Evolutionary conservation across 2,329 filamentous ascomycete species (phyloP).

Genomic region (Arthroderma sp.): DNA sequence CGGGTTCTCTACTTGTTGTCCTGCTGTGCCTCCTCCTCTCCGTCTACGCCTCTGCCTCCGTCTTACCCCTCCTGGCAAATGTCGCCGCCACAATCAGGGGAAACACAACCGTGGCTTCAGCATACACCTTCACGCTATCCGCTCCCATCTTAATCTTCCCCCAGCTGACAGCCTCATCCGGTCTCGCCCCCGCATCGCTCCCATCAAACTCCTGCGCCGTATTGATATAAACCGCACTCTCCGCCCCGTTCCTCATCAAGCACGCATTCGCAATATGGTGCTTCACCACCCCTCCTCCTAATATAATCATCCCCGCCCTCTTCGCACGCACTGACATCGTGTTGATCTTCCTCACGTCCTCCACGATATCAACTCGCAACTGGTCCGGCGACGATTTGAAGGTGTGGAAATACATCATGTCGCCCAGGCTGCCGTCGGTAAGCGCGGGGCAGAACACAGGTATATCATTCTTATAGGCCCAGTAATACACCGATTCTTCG

Average conservation of each 20-base stretch:
- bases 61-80: constrained; percentile 39
- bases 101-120: constrained; percentile 54
- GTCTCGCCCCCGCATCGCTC: constrained; percentile 85
- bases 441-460: constrained; percentile 93
- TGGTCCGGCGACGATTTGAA: constrained; percentile 76
- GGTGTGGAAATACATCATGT: constrained; percentile 98
- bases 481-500: constrained; percentile 85
- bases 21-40: neutral
- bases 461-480: constrained; percentile 94
- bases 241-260: constrained; percentile 92
- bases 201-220: constrained; percentile 96
- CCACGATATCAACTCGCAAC: constrained; percentile 78
- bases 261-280: constrained; percentile 98
- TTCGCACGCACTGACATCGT: constrained; percentile 79
- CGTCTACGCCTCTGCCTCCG: neutral
- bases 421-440: constrained; percentile 86
- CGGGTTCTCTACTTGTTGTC: neutral
- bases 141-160: constrained; percentile 90
- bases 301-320: constrained; percentile 83
- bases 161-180: constrained; percentile 96
- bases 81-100: constrained; percentile 55
- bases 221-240: constrained; percentile 95
- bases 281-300: constrained; percentile 91
- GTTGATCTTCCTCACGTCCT: constrained; percentile 88
- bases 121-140: constrained; percentile 77